These are phyloP conservation scores for Pueraria montana DNA, from an alignment of 306 rosid genomes.

Conservation along the genomic window DNA sequence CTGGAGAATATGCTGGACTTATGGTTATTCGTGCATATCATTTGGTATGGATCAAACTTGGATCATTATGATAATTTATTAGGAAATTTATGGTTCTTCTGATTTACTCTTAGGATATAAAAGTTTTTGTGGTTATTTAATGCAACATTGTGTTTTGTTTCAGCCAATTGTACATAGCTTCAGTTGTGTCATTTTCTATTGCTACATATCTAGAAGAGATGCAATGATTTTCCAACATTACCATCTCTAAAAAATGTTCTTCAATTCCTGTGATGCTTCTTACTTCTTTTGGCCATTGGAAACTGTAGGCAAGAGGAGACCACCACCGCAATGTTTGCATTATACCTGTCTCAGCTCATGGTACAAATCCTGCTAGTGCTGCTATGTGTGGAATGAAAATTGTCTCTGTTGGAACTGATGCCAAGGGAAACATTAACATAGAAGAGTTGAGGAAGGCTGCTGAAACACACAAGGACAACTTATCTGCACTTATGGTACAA, in stretches of 20 bases:
- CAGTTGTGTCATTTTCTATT: conserved; percentile 35
- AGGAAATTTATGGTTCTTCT: conserved; percentile 22
- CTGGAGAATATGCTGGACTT: conserved; percentile 99
- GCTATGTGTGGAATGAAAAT: conserved; percentile 99
- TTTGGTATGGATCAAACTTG: conserved; percentile 60
- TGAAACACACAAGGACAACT: conserved; percentile 79
- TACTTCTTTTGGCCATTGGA: conserved; percentile 48
- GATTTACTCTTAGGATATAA: conserved; percentile 32
- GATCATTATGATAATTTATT: conserved; percentile 20
- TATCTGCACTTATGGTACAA: conserved; percentile 90
- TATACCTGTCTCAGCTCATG: conserved; percentile 98
- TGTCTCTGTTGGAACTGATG: conserved; percentile 96
- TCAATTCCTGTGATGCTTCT: conserved; percentile 24
- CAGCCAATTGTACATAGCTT: not conserved
- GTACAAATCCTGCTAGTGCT: conserved; percentile 99
- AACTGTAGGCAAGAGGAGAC: conserved; percentile 89
- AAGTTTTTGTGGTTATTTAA: conserved; percentile 8
- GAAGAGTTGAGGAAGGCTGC: conserved; percentile 95
- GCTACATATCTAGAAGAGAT: conserved; percentile 34
- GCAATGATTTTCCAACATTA: conserved; percentile 28
- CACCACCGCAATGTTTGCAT: conserved; percentile 96
- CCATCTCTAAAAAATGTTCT: not conserved
- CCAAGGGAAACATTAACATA: conserved; percentile 96
- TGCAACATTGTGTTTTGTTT: conserved; percentile 7
- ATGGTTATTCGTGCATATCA: conserved; percentile 99